Conservation (phyloP, 495 filamentous ascomycete genomes). For the Hypomontagnella monticulosa region DNA sequence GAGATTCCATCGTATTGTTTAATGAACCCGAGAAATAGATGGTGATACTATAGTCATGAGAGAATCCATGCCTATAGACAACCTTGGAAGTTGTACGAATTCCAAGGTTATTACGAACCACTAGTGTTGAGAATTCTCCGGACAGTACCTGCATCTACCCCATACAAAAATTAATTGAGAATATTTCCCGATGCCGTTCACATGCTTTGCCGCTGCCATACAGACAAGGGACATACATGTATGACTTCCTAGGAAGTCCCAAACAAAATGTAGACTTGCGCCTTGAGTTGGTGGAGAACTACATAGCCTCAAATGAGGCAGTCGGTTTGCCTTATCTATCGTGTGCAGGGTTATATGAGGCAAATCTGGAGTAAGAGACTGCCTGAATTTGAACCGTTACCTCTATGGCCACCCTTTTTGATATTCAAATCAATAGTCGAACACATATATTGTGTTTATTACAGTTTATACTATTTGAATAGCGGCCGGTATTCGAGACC, state of each 20-base stretch:
- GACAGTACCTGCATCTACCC: not conserved
- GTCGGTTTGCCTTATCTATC: not conserved
- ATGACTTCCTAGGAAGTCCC: not conserved
- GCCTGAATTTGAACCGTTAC: not conserved
- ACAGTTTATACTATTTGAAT: no score
- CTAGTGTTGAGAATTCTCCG: not conserved
- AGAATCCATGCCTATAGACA: no score
- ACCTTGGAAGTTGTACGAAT: not conserved
- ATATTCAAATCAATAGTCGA: no score
- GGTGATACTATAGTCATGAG: not conserved
- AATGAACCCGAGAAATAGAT: not conserved
- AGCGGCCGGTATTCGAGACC: no score
- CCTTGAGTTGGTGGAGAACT: slow-evolving; percentile 32
- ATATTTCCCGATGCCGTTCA: slow-evolving; percentile 4
- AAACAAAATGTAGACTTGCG: slow-evolving; percentile 26
- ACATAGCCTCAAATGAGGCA: slow-evolving; percentile 31
- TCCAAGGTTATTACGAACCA: not conserved
- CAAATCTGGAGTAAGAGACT: slow-evolving; percentile 5
- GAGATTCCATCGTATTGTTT: not conserved
- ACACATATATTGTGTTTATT: no score
- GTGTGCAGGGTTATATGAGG: slow-evolving; percentile 11
- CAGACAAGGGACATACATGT: not conserved
- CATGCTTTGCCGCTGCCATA: slow-evolving; percentile 2
- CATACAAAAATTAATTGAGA: not conserved
- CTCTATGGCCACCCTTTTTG: no score